Evolutionary conservation across 2,329 filamentous ascomycete species (phyloP).

Genomic region (Annulohypoxylon truncatum): DNA sequence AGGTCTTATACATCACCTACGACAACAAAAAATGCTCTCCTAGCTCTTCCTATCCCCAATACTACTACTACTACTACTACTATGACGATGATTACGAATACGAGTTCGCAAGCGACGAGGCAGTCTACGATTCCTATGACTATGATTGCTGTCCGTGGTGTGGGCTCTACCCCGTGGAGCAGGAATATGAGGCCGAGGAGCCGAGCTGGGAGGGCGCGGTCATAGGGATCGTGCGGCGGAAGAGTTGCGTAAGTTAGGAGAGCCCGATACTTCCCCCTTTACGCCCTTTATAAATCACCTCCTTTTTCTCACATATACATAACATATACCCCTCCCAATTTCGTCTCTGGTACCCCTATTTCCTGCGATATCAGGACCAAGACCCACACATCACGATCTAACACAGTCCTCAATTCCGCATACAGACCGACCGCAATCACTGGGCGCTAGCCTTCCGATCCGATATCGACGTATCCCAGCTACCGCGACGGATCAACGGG

Average conservation of each 20-base stretch:
- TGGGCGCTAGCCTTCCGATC: constrained; percentile 38
- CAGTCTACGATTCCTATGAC: constrained; percentile 2
- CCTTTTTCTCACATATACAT: background rate
- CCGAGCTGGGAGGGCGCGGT: constrained; percentile 35
- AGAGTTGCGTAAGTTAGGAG: constrained; percentile 40
- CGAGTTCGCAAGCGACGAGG: constrained; percentile 4
- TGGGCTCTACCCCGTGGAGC: background rate
- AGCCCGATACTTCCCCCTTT: background rate
- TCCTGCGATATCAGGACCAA: background rate
- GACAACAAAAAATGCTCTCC: background rate
- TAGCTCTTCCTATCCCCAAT: background rate
- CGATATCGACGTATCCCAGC: constrained; percentile 28
- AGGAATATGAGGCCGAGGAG: background rate
- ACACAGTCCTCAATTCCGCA: background rate
- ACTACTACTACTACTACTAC: background rate
- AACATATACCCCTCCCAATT: no score
- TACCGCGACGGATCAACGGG: constrained; percentile 24
- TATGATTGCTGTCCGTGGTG: constrained; percentile 12
- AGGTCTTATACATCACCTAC: constrained; percentile 15
- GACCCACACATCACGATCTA: background rate
- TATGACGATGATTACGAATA: background rate
- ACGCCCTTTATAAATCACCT: background rate
- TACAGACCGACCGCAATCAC: constrained; percentile 33
- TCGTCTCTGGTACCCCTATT: background rate
- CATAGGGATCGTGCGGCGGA: constrained; percentile 29